These are phyloP conservation scores for Entomortierella chlamydospora DNA, from an alignment of 192 early-diverging fungal species.

Conservation along the genomic window DNA sequence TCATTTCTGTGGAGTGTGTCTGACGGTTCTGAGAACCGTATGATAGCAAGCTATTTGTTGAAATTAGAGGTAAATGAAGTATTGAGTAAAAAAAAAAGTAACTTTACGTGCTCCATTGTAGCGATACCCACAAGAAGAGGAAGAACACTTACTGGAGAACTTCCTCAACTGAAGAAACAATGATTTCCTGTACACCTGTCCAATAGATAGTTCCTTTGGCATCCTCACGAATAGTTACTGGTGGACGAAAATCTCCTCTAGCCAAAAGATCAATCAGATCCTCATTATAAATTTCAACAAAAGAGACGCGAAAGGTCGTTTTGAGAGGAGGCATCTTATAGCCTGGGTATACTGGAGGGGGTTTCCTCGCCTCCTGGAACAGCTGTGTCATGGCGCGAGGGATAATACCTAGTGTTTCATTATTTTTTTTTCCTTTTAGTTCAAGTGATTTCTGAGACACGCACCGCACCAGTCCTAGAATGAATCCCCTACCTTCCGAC, in stretches of 20 bases:
- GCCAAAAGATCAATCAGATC: conserved; percentile 93
- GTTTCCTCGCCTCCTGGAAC: conserved; percentile 57
- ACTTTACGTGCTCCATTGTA: no score
- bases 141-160: conserved; percentile 69
- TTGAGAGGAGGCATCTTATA: conserved; percentile 37
- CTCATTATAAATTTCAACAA: conserved; percentile 98
- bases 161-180: conserved; percentile 76
- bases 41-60: conserved; percentile 63
- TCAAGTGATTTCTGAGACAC: no score
- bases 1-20: conserved; percentile 98
- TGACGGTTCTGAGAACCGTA: conserved; percentile 82
- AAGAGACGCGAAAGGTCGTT: conserved; percentile 79
- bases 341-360: conserved; percentile 43
- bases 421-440: no score
- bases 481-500: conserved; percentile 30
- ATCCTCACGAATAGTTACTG: conserved; percentile 86
- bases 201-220: conserved; percentile 88
- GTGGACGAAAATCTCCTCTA: conserved; percentile 67
- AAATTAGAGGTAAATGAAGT: neutral
- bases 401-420: conserved; percentile 68
- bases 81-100: no score
- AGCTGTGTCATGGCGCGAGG: conserved; percentile 77
- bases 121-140: no score
- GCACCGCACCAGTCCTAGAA: no score
- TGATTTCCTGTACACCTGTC: conserved; percentile 85